phyloP scores from a whole-genome alignment of 2,329 filamentous ascomycete genomes.

The Colletotrichum costaricense region DNA sequence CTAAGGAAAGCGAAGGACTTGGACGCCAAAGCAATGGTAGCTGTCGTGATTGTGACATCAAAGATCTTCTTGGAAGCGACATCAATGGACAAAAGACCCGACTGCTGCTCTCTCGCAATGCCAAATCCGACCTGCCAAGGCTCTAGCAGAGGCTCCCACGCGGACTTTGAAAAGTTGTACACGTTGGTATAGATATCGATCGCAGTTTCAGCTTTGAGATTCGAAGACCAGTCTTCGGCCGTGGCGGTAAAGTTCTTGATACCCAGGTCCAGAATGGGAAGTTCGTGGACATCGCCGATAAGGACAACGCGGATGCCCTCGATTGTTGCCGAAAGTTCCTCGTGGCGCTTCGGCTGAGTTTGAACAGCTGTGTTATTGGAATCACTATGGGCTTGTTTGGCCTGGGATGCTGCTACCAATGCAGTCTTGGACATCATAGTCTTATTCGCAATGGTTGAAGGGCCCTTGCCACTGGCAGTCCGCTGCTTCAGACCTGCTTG shows the following conservation, averaged over 20 bases:
- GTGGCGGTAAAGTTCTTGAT: constrained; percentile 89
- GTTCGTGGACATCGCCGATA: constrained; percentile 94
- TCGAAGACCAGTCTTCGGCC: constrained; percentile 91
- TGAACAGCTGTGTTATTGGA: constrained; percentile 18
- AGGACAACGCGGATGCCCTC: constrained; percentile 92
- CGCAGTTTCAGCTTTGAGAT: constrained; percentile 87
- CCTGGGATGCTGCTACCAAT: constrained; percentile 44
- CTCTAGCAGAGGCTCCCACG: constrained; percentile 96
- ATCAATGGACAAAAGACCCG: constrained; percentile 84
- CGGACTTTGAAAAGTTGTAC: constrained; percentile 99
- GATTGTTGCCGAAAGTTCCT: constrained; percentile 87
- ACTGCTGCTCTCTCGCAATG: constrained; percentile 80
- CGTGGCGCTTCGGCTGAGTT: constrained; percentile 55
- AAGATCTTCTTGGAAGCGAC: constrained; percentile 89
- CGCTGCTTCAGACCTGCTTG: constrained; percentile 63
- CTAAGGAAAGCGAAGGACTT: constrained; percentile 94
- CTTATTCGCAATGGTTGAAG: constrained; percentile 61
- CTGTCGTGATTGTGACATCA: constrained; percentile 92
- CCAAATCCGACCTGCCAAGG: constrained; percentile 97
- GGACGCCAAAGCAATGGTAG: constrained; percentile 90
- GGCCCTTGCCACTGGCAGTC: constrained; percentile 66
- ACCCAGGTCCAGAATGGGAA: constrained; percentile 93
- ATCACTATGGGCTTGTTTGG: constrained; percentile 36
- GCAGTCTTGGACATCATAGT: constrained; percentile 49
- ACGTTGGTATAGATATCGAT: constrained; percentile 96